phyloP scores from a whole-genome alignment of 1,284 basidiomycete species.

The Fomitopsis palustris region DNA sequence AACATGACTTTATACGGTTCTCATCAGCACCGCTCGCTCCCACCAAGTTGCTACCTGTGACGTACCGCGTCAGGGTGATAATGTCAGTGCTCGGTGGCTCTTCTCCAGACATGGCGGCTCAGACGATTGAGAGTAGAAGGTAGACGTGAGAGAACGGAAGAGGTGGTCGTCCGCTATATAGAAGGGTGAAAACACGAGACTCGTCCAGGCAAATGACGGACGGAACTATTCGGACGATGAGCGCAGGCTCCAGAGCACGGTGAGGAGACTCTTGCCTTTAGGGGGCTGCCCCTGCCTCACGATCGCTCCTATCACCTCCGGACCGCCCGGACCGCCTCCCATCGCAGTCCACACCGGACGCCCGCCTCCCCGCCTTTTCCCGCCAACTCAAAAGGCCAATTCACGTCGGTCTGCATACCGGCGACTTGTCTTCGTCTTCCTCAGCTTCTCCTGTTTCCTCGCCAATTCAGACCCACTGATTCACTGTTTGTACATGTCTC shows the following conservation, averaged over 20 bases:
- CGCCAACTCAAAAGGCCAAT: neutral
- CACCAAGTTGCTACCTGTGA: conserved; percentile 2
- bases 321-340: neutral
- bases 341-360: neutral
- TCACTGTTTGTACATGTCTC: too few species aligned
- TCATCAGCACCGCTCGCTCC: neutral
- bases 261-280: conserved; percentile 4
- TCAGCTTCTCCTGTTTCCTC: too few species aligned
- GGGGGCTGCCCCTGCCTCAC: neutral
- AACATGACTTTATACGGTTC: conserved; percentile 62
- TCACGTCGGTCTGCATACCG: neutral
- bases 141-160: neutral
- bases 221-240: conserved; percentile 9
- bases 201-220: neutral
- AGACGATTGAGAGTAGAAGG: conserved; percentile 5
- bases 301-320: neutral
- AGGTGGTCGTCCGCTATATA: neutral
- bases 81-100: conserved; percentile 81
- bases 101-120: conserved; percentile 48
- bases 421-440: too few species aligned
- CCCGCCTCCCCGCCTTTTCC: neutral
- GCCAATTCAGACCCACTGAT: too few species aligned
- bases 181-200: neutral
- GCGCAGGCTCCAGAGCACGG: conserved; percentile 1
- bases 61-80: conserved; percentile 87